These are phyloP conservation scores for Antitrichia curtipendula DNA, from an alignment of 225 moss, liverwort and hornwort genomes.

Conservation along the genomic window DNA sequence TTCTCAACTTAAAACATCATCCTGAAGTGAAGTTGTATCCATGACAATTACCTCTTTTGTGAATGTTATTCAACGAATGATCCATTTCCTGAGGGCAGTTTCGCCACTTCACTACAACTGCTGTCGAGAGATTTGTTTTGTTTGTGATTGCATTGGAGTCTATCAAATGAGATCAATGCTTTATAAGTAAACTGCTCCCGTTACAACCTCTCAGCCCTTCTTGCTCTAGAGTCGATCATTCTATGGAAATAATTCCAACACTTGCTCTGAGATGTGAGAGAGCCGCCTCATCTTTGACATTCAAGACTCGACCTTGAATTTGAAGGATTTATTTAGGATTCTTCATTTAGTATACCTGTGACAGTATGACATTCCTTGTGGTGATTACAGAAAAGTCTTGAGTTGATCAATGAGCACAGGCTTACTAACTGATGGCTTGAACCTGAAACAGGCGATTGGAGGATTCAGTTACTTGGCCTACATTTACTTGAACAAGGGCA, in stretches of 20 bases:
- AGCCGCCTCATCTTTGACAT: not conserved
- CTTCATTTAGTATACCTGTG: not conserved
- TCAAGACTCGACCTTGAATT: not conserved
- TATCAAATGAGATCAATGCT: not conserved
- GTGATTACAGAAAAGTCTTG: not conserved
- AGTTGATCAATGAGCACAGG: not conserved
- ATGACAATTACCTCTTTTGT: not conserved
- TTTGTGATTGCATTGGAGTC: not conserved
- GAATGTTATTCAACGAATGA: not conserved
- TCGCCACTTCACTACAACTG: not conserved
- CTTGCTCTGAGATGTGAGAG: not conserved
- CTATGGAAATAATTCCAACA: not conserved
- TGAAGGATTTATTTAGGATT: not conserved
- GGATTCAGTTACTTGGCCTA: slow-evolving; percentile 63
- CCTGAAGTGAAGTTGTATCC: not conserved
- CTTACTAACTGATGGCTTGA: slow-evolving; percentile 3
- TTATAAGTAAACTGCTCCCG: not conserved
- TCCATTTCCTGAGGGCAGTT: not conserved
- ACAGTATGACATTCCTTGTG: not conserved
- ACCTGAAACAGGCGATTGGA: slow-evolving; percentile 66
- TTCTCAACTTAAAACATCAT: not conserved
- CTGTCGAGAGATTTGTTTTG: not conserved
- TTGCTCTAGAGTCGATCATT: not conserved
- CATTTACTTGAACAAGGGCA: slow-evolving; percentile 49
- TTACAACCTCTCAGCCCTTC: not conserved